A percentile compares a stretch with the other conserved stretches of the same genome.
phyloP scores from a whole-genome alignment of 306 rosid species.

The Cicer cuneatum region DNA sequence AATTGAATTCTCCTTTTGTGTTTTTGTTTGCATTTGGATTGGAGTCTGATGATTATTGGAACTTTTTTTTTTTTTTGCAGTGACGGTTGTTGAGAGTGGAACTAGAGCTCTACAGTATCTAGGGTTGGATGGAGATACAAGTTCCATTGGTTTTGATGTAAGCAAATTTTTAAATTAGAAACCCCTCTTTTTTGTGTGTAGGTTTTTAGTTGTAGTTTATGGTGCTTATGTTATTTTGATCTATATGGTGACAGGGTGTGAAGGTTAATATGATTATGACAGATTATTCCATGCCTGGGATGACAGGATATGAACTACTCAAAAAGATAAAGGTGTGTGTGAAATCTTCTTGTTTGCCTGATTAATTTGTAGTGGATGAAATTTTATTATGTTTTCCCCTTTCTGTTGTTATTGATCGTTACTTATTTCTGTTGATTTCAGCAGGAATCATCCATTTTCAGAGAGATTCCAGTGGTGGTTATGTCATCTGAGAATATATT shows the following conservation, averaged over 20 bases:
- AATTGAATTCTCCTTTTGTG: not conserved
- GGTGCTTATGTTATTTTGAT: conserved; percentile 49
- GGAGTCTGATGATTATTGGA: conserved; percentile 44
- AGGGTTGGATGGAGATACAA: conserved; percentile 84
- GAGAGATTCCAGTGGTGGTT: conserved; percentile 92
- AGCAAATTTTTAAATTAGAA: conserved; percentile 36
- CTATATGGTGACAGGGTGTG: conserved; percentile 59
- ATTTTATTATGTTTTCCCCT: not conserved
- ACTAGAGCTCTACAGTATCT: conserved; percentile 86
- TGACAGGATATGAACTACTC: conserved; percentile 92
- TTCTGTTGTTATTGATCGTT: not conserved
- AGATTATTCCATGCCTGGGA: conserved; percentile 98
- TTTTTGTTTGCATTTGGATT: conserved; percentile 19
- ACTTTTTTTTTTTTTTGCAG: conserved; percentile 49
- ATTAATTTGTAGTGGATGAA: not conserved
- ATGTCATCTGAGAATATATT: conserved; percentile 94
- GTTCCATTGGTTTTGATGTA: conserved; percentile 74
- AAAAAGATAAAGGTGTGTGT: conserved; percentile 82
- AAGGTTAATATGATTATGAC: conserved; percentile 95
- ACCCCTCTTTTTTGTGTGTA: not conserved
- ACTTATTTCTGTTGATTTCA: conserved; percentile 36
- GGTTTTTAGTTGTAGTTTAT: not conserved
- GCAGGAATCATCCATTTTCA: conserved; percentile 87
- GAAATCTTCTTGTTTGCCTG: not conserved
- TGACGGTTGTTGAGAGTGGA: conserved; percentile 93